Base-by-base conservation (phyloP, 495 filamentous ascomycete species). In the Cairneyella variabilis region DNA sequence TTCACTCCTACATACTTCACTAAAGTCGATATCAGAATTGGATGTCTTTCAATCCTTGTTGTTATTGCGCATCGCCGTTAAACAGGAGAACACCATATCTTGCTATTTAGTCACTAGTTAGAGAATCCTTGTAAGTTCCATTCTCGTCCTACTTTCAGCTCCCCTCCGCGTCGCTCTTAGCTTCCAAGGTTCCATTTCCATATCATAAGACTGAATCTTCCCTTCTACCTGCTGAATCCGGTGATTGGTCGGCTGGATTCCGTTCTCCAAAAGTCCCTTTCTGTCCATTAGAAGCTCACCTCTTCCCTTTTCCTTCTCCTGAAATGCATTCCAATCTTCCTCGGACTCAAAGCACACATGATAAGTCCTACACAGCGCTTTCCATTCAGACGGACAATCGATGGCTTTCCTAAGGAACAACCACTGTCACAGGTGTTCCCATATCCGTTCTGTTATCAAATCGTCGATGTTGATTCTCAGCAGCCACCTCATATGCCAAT, bases 351-450 rank as follows among this genome's bases (percentile, higher is more conserved):
- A 20, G 23, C 20, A 3, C 23, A 4, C 9, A 43, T 20, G 14
- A 5, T 43, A 9, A 10, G 9, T 9, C 38, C 18, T 41, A 17
- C 38, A 41, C 9, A 41, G 17, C 8, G 38, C 8, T 17, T 41
- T 26, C 8, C 27, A 22, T 26, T 45, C 41, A 14, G 41, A 17
- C 16, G 41, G 41, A 45, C 41, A 45, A 6, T 21, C 41, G 27
- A 45, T 27, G 6, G 41, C 11, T 22, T 45, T 23, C 22, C 23
- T 22, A 5, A 22, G 18, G 22, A 45, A 45, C 21, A 45, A 14
- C 18, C 18, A 45, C 65, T 86, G 83, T 79, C 81, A 86, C 40
- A 83, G 44, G 62, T 83, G 84, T 66, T 86, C 83, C 74, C 83
- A 73, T 8, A 86, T 66, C 12, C 83, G 58, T 3, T 81, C 83